These are phyloP conservation scores for Suillus americanus DNA, from an alignment of 768 basidiomycete genomes.

Conservation along the genomic window DNA sequence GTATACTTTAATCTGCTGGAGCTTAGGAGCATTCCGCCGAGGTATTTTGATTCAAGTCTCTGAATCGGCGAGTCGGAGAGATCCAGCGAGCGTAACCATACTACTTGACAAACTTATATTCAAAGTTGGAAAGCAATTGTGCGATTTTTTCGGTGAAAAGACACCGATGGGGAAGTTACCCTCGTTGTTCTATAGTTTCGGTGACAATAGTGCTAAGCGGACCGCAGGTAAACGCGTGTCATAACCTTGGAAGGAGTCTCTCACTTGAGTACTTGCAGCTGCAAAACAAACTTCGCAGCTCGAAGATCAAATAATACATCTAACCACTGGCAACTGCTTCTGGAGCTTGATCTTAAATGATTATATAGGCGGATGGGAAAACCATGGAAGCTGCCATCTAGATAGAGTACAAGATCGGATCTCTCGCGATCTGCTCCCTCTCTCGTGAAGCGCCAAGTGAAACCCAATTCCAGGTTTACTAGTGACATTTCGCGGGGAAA, in stretches of 20 bases:
- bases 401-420: slow-evolving; percentile 19
- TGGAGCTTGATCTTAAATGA: no score
- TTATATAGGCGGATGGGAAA: neutral
- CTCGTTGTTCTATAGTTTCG: slow-evolving; percentile 8
- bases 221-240: slow-evolving; percentile 32
- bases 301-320: no score
- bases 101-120: neutral
- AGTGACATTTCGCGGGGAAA: no score
- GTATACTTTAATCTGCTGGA: neutral
- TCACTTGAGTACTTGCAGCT: neutral
- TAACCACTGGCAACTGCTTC: no score
- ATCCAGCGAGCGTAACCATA: neutral
- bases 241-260: neutral
- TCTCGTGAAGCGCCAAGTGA: slow-evolving; percentile 13
- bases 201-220: slow-evolving; percentile 19
- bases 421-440: slow-evolving; percentile 31
- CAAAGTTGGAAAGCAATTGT: neutral
- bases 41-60: no score
- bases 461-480: slow-evolving; percentile 7
- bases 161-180: neutral
- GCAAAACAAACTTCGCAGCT: neutral
- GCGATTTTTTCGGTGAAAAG: neutral
- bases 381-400: neutral
- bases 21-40: neutral
- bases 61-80: neutral